Percentiles rank a stretch among this genome's conserved stretches.
phyloP scores from a whole-genome alignment of 805 yeast genomes.

The Teunomyces cretensis region DNA sequence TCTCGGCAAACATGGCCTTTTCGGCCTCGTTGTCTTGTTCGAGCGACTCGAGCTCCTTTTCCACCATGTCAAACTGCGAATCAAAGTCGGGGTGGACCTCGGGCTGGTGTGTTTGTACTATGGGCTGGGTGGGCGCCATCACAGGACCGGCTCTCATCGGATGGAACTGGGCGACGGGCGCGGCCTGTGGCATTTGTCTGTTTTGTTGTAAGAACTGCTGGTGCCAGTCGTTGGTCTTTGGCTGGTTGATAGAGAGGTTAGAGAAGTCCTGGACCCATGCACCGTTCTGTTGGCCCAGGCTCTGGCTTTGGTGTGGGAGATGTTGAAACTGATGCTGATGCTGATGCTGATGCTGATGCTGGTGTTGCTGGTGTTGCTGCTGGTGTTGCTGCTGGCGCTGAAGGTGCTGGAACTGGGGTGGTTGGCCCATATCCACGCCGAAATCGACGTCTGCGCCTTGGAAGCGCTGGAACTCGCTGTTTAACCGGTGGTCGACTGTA shows the following conservation, averaged over 20 bases:
- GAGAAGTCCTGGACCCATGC: conserved; percentile 34
- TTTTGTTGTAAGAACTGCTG: conserved; percentile 22
- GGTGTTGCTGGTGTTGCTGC: conserved; percentile 9
- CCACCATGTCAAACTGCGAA: conserved; percentile 33
- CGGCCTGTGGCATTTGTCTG: conserved; percentile 4
- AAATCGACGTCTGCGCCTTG: conserved; percentile 15
- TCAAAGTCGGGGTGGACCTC: conserved; percentile 17
- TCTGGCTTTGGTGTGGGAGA: neutral
- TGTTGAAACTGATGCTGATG: conserved; percentile 5
- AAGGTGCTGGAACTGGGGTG: conserved; percentile 6
- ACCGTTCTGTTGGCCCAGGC: conserved; percentile 1
- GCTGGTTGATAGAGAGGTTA: conserved; percentile 17
- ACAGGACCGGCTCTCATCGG: neutral
- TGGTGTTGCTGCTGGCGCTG: conserved; percentile 11
- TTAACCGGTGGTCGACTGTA: conserved; percentile 31
- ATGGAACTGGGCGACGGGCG: neutral
- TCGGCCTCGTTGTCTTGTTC: conserved; percentile 17
- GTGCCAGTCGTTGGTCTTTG: conserved; percentile 21
- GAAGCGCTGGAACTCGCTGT: conserved; percentile 40
- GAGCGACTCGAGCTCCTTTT: conserved; percentile 22
- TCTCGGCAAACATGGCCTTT: conserved; percentile 38
- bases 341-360: conserved; percentile 7
- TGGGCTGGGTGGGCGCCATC: neutral
- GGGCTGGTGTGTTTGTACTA: neutral
- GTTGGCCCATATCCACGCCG: conserved; percentile 10